A percentile compares a stretch with the other conserved stretches of the same genome.
Evolutionary conservation across 108 stramenopile genomes (phyloP).

Genomic region (Cyclostephanos tholiformis): DNA sequence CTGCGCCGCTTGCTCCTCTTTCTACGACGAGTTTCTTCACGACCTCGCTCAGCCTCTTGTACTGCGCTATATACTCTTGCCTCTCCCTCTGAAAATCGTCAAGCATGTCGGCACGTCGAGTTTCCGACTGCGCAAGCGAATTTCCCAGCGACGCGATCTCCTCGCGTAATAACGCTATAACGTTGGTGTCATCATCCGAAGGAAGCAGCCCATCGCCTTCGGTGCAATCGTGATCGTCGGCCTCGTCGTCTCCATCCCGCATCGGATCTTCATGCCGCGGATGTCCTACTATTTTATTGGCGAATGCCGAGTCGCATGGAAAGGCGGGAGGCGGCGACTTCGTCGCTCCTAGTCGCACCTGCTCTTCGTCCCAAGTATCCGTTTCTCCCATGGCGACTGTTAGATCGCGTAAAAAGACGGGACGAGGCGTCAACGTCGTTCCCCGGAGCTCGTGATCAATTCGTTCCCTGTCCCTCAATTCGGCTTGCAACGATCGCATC

Average conservation of each 20-base stretch:
- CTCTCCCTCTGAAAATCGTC: conserved; percentile 40
- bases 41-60: conserved; percentile 25
- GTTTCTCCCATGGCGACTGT: background rate
- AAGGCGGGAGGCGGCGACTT: background rate
- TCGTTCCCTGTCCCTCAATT: conserved; percentile 21
- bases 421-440: background rate
- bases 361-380: background rate
- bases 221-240: background rate
- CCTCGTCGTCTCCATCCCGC: background rate
- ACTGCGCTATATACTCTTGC: conserved; percentile 31
- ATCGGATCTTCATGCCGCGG: background rate
- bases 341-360: background rate
- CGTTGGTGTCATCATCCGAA: background rate
- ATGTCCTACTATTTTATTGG: background rate
- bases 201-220: background rate
- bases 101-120: conserved; percentile 22
- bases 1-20: background rate
- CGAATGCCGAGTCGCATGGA: background rate
- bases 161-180: conserved; percentile 3
- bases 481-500: conserved; percentile 24
- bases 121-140: conserved; percentile 36
- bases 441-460: background rate
- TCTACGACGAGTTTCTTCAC: conserved; percentile 21
- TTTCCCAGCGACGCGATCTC: conserved; percentile 31
- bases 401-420: conserved; percentile 14